Conservation (phyloP, 306 rosid genomes). For the Rosa persica region DNA sequence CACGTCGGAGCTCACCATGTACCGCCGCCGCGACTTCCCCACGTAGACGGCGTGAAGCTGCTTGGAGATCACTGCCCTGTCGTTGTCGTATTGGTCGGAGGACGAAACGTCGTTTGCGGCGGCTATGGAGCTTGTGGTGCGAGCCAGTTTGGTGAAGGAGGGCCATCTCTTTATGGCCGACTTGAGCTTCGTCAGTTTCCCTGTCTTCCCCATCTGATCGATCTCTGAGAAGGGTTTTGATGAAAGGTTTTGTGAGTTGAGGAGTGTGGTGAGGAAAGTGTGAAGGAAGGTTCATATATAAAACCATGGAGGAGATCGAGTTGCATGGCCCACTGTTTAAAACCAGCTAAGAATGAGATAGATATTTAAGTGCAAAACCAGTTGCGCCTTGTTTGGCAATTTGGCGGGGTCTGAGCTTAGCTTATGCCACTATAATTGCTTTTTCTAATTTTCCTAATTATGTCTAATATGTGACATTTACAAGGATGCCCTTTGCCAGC, state of each 20-base stretch:
- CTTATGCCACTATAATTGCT: constrained; percentile 12
- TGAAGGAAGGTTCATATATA: constrained; percentile 45
- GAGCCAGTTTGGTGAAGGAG: constrained; percentile 62
- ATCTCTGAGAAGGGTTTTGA: constrained; percentile 22
- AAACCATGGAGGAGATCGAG: constrained; percentile 23
- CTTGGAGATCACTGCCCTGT: constrained; percentile 5
- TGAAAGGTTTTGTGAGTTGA: constrained; percentile 1
- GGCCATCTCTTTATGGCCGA: constrained; percentile 83
- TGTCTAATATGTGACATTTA: constrained; percentile 8
- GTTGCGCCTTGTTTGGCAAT: constrained; percentile 41
- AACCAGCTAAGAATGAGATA: constrained; percentile 69
- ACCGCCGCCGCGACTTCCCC: constrained; percentile 71
- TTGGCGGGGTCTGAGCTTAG: constrained; percentile 19
- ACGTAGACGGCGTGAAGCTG: constrained; percentile 64
- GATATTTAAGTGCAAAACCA: constrained; percentile 39
- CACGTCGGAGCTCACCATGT: constrained; percentile 60
- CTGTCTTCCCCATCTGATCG: constrained; percentile 62
- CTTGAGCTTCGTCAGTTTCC: constrained; percentile 79
- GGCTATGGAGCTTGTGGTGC: constrained; percentile 43
- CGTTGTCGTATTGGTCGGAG: not conserved
- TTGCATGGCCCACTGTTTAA: constrained; percentile 68
- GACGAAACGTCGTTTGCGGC: constrained; percentile 11
- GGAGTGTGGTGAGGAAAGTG: constrained; percentile 27
- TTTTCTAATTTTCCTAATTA: constrained; percentile 19
- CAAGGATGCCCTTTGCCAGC: constrained; percentile 27